phyloP scores from a whole-genome alignment of 257 asterid species.

The Solanum rostratum region DNA sequence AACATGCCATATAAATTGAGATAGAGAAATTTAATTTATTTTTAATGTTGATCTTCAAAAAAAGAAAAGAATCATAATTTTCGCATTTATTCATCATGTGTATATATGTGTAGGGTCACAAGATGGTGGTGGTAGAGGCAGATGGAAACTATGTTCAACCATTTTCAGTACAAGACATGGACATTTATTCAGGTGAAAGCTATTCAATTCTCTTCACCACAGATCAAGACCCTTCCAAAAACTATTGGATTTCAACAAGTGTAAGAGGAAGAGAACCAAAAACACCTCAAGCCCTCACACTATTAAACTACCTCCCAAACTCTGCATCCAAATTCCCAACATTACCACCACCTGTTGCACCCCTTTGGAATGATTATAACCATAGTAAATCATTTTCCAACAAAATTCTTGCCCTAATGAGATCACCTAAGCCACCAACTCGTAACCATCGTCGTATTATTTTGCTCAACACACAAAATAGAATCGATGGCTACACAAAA shows the following conservation, averaged over 20 bases:
- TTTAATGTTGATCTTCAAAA: no score
- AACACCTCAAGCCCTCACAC: conserved; percentile 60
- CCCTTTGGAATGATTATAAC: conserved; percentile 56
- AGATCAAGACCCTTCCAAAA: conserved; percentile 39
- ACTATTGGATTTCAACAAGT: conserved; percentile 51
- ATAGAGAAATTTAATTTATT: no score
- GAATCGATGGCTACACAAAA: conserved; percentile 43
- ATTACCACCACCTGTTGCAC: conserved; percentile 41
- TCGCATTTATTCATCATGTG: background rate
- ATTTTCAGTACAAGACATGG: conserved; percentile 44
- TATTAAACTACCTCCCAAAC: conserved; percentile 46
- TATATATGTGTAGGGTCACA: conserved; percentile 39
- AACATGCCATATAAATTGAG: background rate
- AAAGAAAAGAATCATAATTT: no score
- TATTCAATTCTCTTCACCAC: conserved; percentile 63
- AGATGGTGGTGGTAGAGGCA: conserved; percentile 65
- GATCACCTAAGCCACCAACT: conserved; percentile 38
- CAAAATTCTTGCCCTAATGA: conserved; percentile 25
- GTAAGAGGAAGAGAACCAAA: conserved; percentile 70
- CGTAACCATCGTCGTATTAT: conserved; percentile 21
- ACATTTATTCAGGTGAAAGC: conserved; percentile 85
- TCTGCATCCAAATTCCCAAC: conserved; percentile 32
- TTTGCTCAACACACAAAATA: conserved; percentile 62
- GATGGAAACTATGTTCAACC: conserved; percentile 76
- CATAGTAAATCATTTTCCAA: conserved; percentile 44